Base-by-base conservation (phyloP, 2,329 filamentous ascomycete genomes). In the Arthrobotrys musiformis region DNA sequence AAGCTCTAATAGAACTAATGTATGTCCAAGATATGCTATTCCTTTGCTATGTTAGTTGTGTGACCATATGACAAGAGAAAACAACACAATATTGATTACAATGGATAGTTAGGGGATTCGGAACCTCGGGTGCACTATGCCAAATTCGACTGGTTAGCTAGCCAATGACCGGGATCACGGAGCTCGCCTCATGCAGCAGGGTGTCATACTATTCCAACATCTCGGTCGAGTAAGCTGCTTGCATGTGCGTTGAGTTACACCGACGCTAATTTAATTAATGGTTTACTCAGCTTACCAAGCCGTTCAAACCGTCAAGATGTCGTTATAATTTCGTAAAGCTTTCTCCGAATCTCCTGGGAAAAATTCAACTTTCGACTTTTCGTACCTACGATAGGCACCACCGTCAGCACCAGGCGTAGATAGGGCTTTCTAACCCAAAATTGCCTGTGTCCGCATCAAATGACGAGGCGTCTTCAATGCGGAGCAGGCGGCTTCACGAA, bases 311-410 rank as follows among this genome's bases (percentile, higher is more conserved):
- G 30, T 67, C 35, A 7, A 42, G 17, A 67, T 58, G n/a, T 56
- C 40, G 52, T 48, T 30, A 37, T 46, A 40, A 37, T 37, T 42
- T 24, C 56, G 13, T 30, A n/a, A 58, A 40, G 7, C 22, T 28
- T 46, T 72, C 28, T 72, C 68, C 68, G 58, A 19, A 54, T 70
- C 56, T 70, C 67, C 67, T 63, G 13, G 58, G 58, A 72, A 60
- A 56, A 62, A 22, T n/a, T 30, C 19, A 40, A 40, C 54, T 58
- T 58, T 40, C 30, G 33, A 37, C 33, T 17, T 58, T 58, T 40
- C n/a, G 54, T 56, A 56, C 30, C 17, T 58, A 40, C 33, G 13
- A 40, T 37, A 22, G 2, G 8, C 33, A 11, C n/a, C 11, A 26
- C 33, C 5, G 33, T 24, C 33, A 24, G 33, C 17, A 26, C 33